Conservation (phyloP, 495 filamentous ascomycete genomes). For the Hypoxylon trugodes region DNA sequence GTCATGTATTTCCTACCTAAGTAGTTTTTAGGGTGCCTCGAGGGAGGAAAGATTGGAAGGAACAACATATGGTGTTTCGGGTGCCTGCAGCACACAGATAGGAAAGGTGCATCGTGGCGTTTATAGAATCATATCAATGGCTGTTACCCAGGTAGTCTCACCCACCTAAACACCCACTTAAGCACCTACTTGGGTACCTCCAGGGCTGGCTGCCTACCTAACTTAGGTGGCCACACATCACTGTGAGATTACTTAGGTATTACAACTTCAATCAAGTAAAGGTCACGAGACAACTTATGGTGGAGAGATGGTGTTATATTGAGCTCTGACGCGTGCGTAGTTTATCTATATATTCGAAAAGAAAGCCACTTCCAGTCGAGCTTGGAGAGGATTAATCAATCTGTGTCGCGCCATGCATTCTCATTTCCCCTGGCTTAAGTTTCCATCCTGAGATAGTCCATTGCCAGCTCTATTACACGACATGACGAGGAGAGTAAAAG, state of each 20-base stretch:
- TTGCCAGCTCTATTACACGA: slow-evolving; percentile 39
- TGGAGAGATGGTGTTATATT: slow-evolving; percentile 43
- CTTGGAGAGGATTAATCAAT: slow-evolving; percentile 42
- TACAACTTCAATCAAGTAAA: too few species aligned
- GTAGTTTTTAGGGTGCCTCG: too few species aligned
- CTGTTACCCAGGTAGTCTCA: not conserved
- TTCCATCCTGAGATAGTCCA: slow-evolving; percentile 36
- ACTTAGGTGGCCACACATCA: too few species aligned
- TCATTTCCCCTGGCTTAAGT: slow-evolving; percentile 31
- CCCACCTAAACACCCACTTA: not conserved
- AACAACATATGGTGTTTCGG: slow-evolving; percentile 5
- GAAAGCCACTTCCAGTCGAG: slow-evolving; percentile 34
- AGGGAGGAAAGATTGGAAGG: not conserved
- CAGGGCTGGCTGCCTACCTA: too few species aligned
- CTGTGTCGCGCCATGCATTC: slow-evolving; percentile 37
- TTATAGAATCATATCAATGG: not conserved
- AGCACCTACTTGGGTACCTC: too few species aligned
- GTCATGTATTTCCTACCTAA: too few species aligned
- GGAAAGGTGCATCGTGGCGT: not conserved
- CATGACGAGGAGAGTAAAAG: slow-evolving; percentile 16
- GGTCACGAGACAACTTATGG: not conserved
- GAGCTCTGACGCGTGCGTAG: slow-evolving; percentile 30
- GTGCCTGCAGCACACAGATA: slow-evolving; percentile 24
- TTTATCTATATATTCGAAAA: slow-evolving; percentile 43
- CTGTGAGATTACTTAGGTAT: too few species aligned